A percentile compares a stretch with the other conserved stretches of the same genome.
Conservation (phyloP, 2,329 filamentous ascomycete genomes). For the Alternaria consortialis region DNA sequence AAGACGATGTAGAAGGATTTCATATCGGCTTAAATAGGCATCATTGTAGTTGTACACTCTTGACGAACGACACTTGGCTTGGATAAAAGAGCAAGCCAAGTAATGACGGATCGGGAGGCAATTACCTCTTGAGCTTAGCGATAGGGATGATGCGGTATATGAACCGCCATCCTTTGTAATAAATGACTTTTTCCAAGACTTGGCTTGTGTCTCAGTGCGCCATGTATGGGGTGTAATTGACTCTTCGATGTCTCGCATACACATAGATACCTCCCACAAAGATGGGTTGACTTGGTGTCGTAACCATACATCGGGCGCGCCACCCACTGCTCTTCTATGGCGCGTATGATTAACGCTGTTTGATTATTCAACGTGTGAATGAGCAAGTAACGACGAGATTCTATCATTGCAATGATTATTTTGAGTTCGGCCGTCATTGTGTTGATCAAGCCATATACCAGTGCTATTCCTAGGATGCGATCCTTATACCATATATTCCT, state of each 20-base stretch:
- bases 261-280: not conserved
- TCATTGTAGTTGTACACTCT: conserved; percentile 16
- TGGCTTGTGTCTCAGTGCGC: not conserved
- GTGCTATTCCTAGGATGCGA: not conserved
- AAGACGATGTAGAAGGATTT: not conserved
- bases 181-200: not conserved
- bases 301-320: not conserved
- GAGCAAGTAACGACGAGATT: not conserved
- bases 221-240: not conserved
- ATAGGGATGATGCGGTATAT: not conserved
- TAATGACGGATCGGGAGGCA: conserved; percentile 2
- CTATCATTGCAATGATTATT: not conserved
- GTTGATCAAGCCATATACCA: not conserved
- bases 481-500: not conserved
- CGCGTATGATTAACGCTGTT: not conserved
- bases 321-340: not conserved
- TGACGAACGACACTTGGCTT: conserved; percentile 13
- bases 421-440: not conserved
- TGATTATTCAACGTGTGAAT: not conserved
- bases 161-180: not conserved
- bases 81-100: conserved; percentile 1
- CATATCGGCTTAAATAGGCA: not conserved
- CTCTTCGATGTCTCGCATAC: not conserved
- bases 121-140: not conserved
- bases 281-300: not conserved